Evolutionary conservation across 768 basidiomycete genomes (phyloP), one percentile per base, ranked within the genome.

Genomic region (Pulveroboletus ravenelii): DNA sequence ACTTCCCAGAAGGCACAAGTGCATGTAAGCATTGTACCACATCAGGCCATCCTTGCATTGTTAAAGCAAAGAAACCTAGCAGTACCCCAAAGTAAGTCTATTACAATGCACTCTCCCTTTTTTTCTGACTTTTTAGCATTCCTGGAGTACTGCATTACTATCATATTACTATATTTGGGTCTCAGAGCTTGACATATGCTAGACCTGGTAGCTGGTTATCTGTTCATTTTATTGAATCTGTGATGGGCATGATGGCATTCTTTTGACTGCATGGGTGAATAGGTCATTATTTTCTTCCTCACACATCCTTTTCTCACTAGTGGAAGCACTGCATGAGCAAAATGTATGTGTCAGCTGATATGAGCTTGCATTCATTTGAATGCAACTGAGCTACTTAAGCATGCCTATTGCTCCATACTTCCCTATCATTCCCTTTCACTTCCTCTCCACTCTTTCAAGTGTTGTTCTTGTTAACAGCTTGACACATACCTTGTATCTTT

Each of bases 11-110:
- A 55, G 74, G 80, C 52, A 81, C 85, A 47, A 82, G 80, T 60
- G 82, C 84, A n/a, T 92, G 89, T 70, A 83, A 78, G 62, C 79
- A 89, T 43, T 92, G 89, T 68, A 84, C 79, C 58, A 59, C 76
- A 25, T 79, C 82, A 45, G 83, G 85, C 2, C 86, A 89, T 68
- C 75, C 81, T 37, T 92, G 89, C 65, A 82, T 90, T 57, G 88
- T 91, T 34, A 88, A 90, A 68, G 88, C 88, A 43, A 78, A 89
- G 53, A 89, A 88, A 71, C 85, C 81, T 47, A 77, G 82, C 61
- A 85, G 79, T 25, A 81, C 82, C 20, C 88, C 89, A 53, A 92
- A 90, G 89, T 92, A 67, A 80, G 89, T 81, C 43, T 38, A 41
- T 50, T 55, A 52, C 53, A 38, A 62, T 64, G 48, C 50, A 9